phyloP scores from a whole-genome alignment of 257 asterid species.

The Przewalskia tangutica region DNA sequence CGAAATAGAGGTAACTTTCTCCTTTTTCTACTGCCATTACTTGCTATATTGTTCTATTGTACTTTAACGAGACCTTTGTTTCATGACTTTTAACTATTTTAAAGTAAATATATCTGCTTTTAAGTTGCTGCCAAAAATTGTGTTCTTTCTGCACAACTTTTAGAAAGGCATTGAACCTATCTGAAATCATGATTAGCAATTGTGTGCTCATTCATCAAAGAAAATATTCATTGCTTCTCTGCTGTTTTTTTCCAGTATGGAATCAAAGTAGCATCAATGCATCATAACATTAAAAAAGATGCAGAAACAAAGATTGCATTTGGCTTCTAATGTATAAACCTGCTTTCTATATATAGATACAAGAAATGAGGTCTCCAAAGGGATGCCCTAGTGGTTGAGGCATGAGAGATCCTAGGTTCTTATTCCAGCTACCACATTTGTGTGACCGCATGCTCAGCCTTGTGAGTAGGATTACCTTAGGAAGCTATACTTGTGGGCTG shows the following conservation, averaged over 20 bases:
- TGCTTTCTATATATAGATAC: neutral
- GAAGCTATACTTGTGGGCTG: neutral
- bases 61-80: neutral
- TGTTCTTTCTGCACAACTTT: neutral
- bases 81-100: neutral
- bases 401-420: neutral
- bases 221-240: neutral
- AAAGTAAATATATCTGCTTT: neutral
- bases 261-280: neutral
- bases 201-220: neutral
- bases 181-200: neutral
- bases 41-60: neutral
- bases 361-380: neutral
- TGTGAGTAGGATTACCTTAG: neutral
- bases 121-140: neutral
- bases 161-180: neutral
- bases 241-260: neutral
- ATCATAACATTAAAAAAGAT: neutral
- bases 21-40: conserved; percentile 7
- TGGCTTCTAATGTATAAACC: neutral
- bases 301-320: neutral
- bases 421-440: neutral
- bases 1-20: conserved; percentile 69
- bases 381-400: neutral
- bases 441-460: neutral